Conservation (phyloP, 208 protist species). For the Wallacemonas collosoma region DNA sequence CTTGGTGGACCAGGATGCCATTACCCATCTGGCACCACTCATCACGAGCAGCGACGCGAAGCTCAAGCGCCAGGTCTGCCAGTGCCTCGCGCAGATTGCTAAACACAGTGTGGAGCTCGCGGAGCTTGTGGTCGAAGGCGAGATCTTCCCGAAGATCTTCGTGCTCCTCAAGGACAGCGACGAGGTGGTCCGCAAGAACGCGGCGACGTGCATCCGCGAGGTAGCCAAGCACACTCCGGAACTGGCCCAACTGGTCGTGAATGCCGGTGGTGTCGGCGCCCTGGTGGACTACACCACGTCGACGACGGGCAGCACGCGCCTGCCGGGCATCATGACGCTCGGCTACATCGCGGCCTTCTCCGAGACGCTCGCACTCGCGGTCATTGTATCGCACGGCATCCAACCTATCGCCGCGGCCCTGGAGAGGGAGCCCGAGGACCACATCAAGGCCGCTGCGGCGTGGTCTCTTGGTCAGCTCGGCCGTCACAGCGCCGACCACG, state of each 20-base stretch:
- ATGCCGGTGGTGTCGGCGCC: conserved; percentile 96
- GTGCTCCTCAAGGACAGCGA: conserved; percentile 96
- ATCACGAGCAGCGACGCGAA: conserved; percentile 94
- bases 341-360: conserved; percentile 98
- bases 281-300: conserved; percentile 98
- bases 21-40: conserved; percentile 97
- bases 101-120: conserved; percentile 98
- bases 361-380: conserved; percentile 95
- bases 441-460: conserved; percentile 94
- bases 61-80: conserved; percentile 96
- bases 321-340: conserved; percentile 98
- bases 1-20: conserved; percentile 95
- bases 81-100: conserved; percentile 97
- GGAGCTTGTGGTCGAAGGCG: conserved; percentile 98
- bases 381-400: conserved; percentile 96
- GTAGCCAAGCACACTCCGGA: conserved; percentile 98
- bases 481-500: conserved; percentile 97
- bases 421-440: conserved; percentile 93
- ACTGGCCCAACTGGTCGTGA: conserved; percentile 97
- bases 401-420: conserved; percentile 92
- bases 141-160: conserved; percentile 98
- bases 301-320: conserved; percentile 83
- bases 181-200: conserved; percentile 96
- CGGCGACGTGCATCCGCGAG: conserved; percentile 97
- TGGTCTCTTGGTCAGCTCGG: conserved; percentile 97